These are phyloP conservation scores for Auxenochlorella pyrenoidosa DNA, from an alignment of 139 green algal genomes.

Conservation along the genomic window DNA sequence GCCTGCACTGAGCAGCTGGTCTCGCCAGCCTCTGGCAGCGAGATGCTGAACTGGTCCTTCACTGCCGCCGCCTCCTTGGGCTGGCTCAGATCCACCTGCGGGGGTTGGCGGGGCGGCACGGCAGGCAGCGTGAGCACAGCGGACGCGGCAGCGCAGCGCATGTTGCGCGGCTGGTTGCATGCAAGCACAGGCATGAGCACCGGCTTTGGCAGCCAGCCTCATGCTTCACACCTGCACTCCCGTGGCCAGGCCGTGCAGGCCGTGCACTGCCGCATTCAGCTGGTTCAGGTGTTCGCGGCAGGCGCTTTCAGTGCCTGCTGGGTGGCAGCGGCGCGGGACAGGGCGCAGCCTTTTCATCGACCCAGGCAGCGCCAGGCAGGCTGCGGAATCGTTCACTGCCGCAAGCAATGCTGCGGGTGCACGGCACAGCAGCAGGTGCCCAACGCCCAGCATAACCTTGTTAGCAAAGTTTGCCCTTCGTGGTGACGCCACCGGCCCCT, in stretches of 20 bases:
- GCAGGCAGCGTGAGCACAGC: background rate
- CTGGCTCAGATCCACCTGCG: constrained; percentile 13
- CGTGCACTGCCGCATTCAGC: constrained; percentile 22
- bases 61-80: constrained; percentile 10
- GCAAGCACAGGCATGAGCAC: background rate
- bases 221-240: constrained; percentile 25
- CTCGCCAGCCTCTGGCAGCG: background rate
- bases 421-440: background rate
- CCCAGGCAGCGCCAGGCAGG: too few relatives aligned
- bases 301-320: background rate
- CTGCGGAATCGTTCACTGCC: background rate
- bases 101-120: background rate
- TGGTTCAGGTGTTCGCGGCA: background rate
- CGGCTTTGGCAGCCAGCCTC: background rate
- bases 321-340: background rate
- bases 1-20: background rate
- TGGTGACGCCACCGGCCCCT: too few relatives aligned
- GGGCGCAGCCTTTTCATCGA: too few relatives aligned
- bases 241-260: constrained; percentile 32
- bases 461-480: too few relatives aligned
- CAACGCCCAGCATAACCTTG: too few relatives aligned
- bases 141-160: background rate
- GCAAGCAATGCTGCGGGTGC: background rate
- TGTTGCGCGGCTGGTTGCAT: background rate
- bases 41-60: background rate